A percentile compares a stretch with the other conserved stretches of the same genome.
Evolutionary conservation across 768 basidiomycete genomes (phyloP).

Genomic region (Asterophora parasitica): DNA sequence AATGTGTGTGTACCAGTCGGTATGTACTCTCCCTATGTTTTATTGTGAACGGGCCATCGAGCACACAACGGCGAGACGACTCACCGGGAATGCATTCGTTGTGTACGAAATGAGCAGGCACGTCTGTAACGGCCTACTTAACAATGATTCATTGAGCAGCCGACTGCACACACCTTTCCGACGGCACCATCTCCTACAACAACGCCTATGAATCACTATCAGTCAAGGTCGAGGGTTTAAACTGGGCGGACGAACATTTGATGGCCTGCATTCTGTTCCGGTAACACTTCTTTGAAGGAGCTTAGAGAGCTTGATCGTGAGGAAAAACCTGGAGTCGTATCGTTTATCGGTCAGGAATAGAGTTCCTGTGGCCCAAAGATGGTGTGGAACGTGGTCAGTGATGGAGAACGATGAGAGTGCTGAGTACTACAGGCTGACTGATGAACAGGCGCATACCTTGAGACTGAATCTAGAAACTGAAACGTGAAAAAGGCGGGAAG

Average conservation of each 20-base stretch:
- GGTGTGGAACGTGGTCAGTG: slow-evolving; percentile 10
- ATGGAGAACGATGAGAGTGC: neutral
- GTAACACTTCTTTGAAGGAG: slow-evolving; percentile 15
- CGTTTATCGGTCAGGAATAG: slow-evolving; percentile 19
- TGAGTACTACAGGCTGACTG: neutral
- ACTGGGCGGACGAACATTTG: slow-evolving; percentile 57
- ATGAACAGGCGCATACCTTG: slow-evolving; percentile 14
- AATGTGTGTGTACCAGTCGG: slow-evolving; percentile 63
- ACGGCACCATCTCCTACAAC: slow-evolving; percentile 99
- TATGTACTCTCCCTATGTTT: slow-evolving; percentile 85
- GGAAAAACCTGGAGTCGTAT: slow-evolving; percentile 17
- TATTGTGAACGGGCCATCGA: slow-evolving; percentile 14
- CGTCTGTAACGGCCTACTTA: slow-evolving; percentile 53
- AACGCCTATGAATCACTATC: slow-evolving; percentile 61
- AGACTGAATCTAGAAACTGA: slow-evolving; percentile 12
- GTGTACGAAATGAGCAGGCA: slow-evolving; percentile 99
- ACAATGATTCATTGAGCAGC: slow-evolving; percentile 8
- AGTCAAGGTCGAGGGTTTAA: slow-evolving; percentile 22
- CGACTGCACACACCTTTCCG: slow-evolving; percentile 68
- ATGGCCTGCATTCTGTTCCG: slow-evolving; percentile 76
- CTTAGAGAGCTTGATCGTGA: slow-evolving; percentile 13
- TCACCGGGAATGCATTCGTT: slow-evolving; percentile 93
- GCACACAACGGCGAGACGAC: slow-evolving; percentile 24
- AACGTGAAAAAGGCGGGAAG: slow-evolving; percentile 12
- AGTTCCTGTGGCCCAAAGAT: slow-evolving; percentile 11